Percentiles rank a stretch among this genome's conserved stretches.
Evolutionary conservation across 2,329 filamentous ascomycete species (phyloP).

Genomic region (Penicillium sp.): DNA sequence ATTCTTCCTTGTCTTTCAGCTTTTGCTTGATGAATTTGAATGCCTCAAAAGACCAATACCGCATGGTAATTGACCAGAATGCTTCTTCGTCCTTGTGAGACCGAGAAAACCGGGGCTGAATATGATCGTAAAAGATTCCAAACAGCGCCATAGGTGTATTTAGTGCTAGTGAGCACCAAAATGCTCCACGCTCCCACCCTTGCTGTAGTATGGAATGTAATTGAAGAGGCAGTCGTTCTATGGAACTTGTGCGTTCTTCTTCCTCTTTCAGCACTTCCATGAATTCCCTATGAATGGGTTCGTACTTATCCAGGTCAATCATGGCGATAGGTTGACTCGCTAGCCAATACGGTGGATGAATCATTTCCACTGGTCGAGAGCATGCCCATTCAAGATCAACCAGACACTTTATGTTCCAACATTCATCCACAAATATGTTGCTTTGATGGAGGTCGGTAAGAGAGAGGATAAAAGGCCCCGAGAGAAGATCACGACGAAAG

Average conservation of each 20-base stretch:
- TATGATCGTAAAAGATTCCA: not conserved
- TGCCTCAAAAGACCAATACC: not conserved
- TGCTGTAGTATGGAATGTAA: not conserved
- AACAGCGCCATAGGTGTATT: not conserved
- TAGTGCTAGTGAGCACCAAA: not conserved
- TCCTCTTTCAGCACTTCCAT: not conserved
- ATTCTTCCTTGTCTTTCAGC: not conserved
- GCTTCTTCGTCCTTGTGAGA: not conserved
- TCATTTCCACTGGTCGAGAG: constrained; percentile 18
- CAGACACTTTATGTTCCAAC: constrained; percentile 23
- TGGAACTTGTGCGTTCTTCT: no score
- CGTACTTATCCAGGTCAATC: not conserved
- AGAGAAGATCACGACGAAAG: constrained; percentile 26
- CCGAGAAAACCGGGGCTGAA: not conserved
- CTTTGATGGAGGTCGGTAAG: constrained; percentile 42
- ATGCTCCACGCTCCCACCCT: not conserved
- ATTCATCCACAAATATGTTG: constrained; percentile 25
- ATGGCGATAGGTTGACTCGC: constrained; percentile 16
- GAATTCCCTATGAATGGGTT: not conserved
- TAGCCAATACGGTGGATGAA: constrained; percentile 23
- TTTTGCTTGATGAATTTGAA: not conserved
- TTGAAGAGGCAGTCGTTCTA: no score
- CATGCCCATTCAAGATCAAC: constrained; percentile 25
- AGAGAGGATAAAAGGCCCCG: constrained; percentile 32
- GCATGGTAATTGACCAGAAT: not conserved